These are phyloP conservation scores for Alternaria gansuensis DNA, from an alignment of 2,329 filamentous ascomycete species.

Conservation along the genomic window DNA sequence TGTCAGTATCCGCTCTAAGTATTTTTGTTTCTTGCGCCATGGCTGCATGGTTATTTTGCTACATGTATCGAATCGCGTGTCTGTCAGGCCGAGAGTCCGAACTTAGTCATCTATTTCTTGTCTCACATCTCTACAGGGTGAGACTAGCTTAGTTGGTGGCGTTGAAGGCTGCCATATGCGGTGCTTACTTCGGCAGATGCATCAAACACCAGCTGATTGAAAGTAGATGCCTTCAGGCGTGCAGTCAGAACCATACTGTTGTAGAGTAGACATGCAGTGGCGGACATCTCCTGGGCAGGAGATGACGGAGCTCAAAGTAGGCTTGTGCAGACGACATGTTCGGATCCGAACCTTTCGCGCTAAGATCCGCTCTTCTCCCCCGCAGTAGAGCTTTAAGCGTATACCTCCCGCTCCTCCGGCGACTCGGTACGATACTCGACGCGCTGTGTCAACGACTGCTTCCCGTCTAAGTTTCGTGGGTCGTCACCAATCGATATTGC, in stretches of 20 bases:
- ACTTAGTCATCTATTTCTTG: not conserved
- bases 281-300: not conserved
- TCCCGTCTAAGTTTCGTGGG: not conserved
- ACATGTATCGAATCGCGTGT: not conserved
- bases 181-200: not conserved
- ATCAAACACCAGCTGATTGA: not conserved
- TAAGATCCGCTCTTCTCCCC: not conserved
- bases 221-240: not conserved
- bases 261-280: not conserved
- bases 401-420: not conserved
- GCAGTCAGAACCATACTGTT: not conserved
- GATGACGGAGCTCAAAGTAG: conserved; percentile 1
- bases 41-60: not conserved
- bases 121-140: not conserved
- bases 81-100: not conserved
- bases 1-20: not conserved
- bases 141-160: not conserved
- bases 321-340: not conserved
- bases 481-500: conserved; percentile 3
- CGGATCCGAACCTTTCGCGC: conserved; percentile 1
- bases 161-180: not conserved
- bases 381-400: not conserved
- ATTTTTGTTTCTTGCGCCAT: not conserved
- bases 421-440: not conserved
- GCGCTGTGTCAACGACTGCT: not conserved